A percentile compares a stretch with the other conserved stretches of the same genome.
Evolutionary conservation across 768 basidiomycete species (phyloP).

Genomic region (Xerocomellus intermedius): DNA sequence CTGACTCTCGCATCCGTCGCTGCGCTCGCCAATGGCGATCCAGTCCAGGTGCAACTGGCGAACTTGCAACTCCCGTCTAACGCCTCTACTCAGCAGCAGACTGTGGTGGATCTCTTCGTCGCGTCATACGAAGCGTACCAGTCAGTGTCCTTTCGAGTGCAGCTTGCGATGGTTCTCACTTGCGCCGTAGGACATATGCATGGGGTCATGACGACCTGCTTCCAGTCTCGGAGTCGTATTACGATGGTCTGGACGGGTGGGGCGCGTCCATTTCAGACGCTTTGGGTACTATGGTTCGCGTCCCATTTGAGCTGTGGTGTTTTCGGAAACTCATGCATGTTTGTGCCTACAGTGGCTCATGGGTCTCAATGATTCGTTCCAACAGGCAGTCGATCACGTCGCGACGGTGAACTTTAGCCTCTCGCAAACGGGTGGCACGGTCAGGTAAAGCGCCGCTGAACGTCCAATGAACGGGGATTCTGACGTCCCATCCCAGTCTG

Average conservation of each 20-base stretch:
- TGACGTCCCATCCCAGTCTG: slow-evolving; percentile 26
- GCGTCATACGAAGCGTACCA: slow-evolving; percentile 57
- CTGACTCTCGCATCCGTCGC: slow-evolving; percentile 9
- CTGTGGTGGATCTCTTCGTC: slow-evolving; percentile 49
- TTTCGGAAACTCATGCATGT: not conserved
- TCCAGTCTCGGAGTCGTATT: slow-evolving; percentile 45
- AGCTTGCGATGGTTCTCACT: slow-evolving; percentile 7
- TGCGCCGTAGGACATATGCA: slow-evolving; percentile 46
- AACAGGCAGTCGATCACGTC: slow-evolving; percentile 53
- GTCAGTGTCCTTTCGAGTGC: slow-evolving; percentile 28
- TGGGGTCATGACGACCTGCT: slow-evolving; percentile 61
- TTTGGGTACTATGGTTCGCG: slow-evolving; percentile 56
- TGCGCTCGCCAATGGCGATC: slow-evolving; percentile 10
- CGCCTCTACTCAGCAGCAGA: slow-evolving; percentile 36
- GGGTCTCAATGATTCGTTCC: slow-evolving; percentile 56
- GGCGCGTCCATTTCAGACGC: slow-evolving; percentile 67
- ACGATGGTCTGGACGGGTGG: slow-evolving; percentile 40
- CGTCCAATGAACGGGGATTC: not conserved
- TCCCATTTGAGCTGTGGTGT: not conserved
- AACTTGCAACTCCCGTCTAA: slow-evolving; percentile 42
- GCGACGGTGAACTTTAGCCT: slow-evolving; percentile 50
- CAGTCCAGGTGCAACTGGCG: slow-evolving; percentile 40
- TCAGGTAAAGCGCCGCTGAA: slow-evolving; percentile 36
- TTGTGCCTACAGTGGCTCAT: slow-evolving; percentile 47
- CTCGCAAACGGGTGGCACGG: slow-evolving; percentile 44